These are phyloP conservation scores for Lyophyllum decastes DNA, from an alignment of 768 basidiomycete genomes.

Conservation along the genomic window DNA sequence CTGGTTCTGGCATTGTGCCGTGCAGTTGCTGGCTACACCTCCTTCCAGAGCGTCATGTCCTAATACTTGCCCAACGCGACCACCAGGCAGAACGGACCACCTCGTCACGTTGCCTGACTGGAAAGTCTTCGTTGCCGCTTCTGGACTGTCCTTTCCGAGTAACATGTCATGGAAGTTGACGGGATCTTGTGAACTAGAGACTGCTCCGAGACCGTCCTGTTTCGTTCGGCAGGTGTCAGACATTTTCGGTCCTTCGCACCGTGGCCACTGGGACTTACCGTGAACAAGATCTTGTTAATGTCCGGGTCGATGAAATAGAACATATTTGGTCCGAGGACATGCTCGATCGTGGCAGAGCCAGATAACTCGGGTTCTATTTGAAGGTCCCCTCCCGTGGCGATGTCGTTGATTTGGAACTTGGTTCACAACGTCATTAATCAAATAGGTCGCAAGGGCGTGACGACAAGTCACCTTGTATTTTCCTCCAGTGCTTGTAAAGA, in stretches of 20 bases:
- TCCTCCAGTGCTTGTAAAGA: neutral
- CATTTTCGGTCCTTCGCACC: neutral
- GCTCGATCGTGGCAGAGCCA: neutral
- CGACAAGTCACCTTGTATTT: neutral
- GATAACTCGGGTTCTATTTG: slow-evolving; percentile 1
- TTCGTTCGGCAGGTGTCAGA: neutral
- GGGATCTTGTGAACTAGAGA: neutral
- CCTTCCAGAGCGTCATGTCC: slow-evolving; percentile 3
- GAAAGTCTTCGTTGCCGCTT: slow-evolving; percentile 4
- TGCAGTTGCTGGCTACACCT: neutral
- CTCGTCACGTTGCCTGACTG: slow-evolving; percentile 1
- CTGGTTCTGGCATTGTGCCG: slow-evolving; percentile 2
- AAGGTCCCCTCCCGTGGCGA: slow-evolving; percentile 1
- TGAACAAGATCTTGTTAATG: neutral
- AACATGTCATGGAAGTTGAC: slow-evolving; percentile 5
- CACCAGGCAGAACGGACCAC: slow-evolving; percentile 2
- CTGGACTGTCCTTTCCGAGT: slow-evolving; percentile 4
- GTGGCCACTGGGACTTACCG: neutral
- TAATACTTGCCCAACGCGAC: slow-evolving; percentile 1
- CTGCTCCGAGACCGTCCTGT: neutral
- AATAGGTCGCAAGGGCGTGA: neutral
- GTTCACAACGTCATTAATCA: neutral
- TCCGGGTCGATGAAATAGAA: neutral
- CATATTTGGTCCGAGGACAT: slow-evolving; percentile 3
- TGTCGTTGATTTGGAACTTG: slow-evolving; percentile 4